A percentile compares a stretch with the other conserved stretches of the same genome.
Evolutionary conservation across 2,329 filamentous ascomycete species (phyloP).

Genomic region (Chaetomium sp.): DNA sequence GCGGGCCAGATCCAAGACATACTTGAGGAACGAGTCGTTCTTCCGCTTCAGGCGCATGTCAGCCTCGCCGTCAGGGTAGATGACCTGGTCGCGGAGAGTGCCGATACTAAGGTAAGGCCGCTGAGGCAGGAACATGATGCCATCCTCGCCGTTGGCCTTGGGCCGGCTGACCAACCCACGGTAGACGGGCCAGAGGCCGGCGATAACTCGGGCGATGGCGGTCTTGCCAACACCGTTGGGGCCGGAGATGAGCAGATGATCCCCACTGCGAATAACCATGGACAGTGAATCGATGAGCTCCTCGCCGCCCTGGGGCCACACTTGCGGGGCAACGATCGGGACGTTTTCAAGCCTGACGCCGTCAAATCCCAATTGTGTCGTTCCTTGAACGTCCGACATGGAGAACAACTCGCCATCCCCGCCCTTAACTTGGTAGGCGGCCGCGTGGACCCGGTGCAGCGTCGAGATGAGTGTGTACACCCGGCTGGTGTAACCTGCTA

Average conservation of each 20-base stretch:
- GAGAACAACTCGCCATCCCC: constrained; percentile 76
- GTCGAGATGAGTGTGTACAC: constrained; percentile 95
- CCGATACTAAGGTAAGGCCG: constrained; percentile 87
- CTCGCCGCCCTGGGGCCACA: constrained; percentile 87
- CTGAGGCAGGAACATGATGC: constrained; percentile 98
- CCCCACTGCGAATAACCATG: constrained; percentile 81
- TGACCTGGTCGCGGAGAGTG: constrained; percentile 91
- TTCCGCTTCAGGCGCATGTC: constrained; percentile 83
- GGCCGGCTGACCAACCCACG: constrained; percentile 86
- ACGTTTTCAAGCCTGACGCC: constrained; percentile 90
- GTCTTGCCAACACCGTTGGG: constrained; percentile 93
- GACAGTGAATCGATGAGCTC: constrained; percentile 84
- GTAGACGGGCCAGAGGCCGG: constrained; percentile 93
- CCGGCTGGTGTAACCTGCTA: constrained; percentile 91
- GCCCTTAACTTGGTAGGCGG: constrained; percentile 71
- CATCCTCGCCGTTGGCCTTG: constrained; percentile 71
- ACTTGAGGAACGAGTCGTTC: constrained; percentile 70
- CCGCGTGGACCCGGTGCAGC: constrained; percentile 84
- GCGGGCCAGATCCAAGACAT: constrained; percentile 72
- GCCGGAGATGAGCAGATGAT: constrained; percentile 90
- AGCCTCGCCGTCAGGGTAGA: constrained; percentile 89
- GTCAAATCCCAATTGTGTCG: constrained; percentile 89
- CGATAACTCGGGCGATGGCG: constrained; percentile 78
- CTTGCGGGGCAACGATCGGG: constrained; percentile 78
- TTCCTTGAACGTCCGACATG: constrained; percentile 85